Base-by-base conservation (phyloP, 306 rosid genomes). In the Cotoneaster glaucophyllus region DNA sequence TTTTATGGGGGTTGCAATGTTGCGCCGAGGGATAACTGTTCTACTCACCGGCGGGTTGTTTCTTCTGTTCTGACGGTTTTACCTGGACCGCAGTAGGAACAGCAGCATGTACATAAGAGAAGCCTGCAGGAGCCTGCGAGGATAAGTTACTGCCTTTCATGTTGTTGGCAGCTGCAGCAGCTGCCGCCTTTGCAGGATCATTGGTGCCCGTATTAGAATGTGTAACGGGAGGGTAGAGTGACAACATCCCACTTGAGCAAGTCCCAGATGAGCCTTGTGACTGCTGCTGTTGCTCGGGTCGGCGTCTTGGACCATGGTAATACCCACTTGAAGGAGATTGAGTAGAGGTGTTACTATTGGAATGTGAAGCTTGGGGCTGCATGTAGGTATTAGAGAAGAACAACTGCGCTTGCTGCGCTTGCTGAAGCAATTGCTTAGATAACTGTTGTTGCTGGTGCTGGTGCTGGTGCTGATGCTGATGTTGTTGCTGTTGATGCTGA, bases 41-140 rank as follows among this genome's bases (percentile, higher is more conserved):
- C 89, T 85, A 94, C 92, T 93, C 98, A 81, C 93, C 97, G 0
- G 96, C 97, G 31, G 97, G 98, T 82, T 92, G 97, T 80, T 94
- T 94, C 84, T 94, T 94, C 81, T 92, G 98, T 78, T 94, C 98
- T 17, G 97, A 84, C 9, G 97, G 90, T 82, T 94, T 94, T 79
- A 90, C 85, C 84, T 87, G 98, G 75, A 90, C 93, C 9, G 87
- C 84, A 12, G 89, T 53, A 13, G 97, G 88, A 70, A 84, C 86
- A 44, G 98, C 71, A 74, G 98, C 71, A 72, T 86, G 96, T 73
- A 81, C 87, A 53, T 90, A 92, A 24, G 96, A 26, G 68, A 84
- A 90, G 64, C 95, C 85, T 2, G 89, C 62, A 26, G 87, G 82
- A 22, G 94, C 84, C 59, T 90, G 96, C 0, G 91, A 37, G 15